Conservation (phyloP, 2,329 filamentous ascomycete genomes). For the Pseudomassariella vexata region DNA sequence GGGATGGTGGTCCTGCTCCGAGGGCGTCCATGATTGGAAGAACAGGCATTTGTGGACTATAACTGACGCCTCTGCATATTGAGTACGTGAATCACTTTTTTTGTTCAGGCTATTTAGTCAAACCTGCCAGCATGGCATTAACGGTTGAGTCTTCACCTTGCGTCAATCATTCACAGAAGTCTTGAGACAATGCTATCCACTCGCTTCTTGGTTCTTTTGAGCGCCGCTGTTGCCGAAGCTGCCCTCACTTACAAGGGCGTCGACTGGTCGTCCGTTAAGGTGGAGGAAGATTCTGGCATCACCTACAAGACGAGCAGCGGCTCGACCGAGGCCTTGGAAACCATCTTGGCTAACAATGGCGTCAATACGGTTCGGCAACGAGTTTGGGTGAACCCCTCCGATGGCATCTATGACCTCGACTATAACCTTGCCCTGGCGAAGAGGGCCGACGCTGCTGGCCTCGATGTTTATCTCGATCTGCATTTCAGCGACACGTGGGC, state of each 20-base stretch:
- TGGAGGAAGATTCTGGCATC: conserved; percentile 58
- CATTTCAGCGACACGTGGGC: conserved; percentile 69
- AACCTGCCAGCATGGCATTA: no score
- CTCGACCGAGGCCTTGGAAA: conserved; percentile 49
- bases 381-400: conserved; percentile 63
- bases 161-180: no score
- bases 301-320: conserved; percentile 54
- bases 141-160: no score
- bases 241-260: conserved; percentile 59
- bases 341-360: conserved; percentile 54
- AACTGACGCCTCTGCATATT: no score
- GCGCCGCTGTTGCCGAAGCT: conserved; percentile 22
- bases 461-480: conserved; percentile 57
- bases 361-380: conserved; percentile 67
- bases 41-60: no score
- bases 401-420: conserved; percentile 60
- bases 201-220: no score
- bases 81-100: no score
- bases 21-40: no score
- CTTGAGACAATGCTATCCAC: no score
- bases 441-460: conserved; percentile 56
- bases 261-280: conserved; percentile 63
- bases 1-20: no score
- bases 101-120: no score
- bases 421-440: conserved; percentile 66